These are phyloP conservation scores for Xylaria sp. DNA, from an alignment of 2,329 filamentous ascomycete species.

Conservation along the genomic window DNA sequence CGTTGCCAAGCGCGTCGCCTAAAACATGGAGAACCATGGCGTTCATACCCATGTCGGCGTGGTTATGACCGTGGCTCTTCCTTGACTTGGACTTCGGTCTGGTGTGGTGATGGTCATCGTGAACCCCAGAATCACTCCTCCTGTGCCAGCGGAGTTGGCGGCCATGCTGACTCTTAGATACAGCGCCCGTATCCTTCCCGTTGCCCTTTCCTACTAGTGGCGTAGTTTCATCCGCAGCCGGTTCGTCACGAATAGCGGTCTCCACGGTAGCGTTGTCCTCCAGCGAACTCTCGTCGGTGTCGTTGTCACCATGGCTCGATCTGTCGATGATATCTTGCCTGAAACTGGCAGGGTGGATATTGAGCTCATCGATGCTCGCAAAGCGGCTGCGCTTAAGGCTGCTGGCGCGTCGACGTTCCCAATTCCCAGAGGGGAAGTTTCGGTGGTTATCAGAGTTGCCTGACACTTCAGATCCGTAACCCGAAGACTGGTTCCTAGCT, in stretches of 20 bases:
- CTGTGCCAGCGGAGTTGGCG: constrained; percentile 45
- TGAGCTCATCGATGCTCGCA: constrained; percentile 76
- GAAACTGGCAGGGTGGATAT: constrained; percentile 89
- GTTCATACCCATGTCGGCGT: constrained; percentile 95
- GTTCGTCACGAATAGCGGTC: constrained; percentile 47
- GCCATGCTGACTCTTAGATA: constrained; percentile 46
- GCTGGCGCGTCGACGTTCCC: constrained; percentile 59
- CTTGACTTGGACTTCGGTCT: constrained; percentile 68
- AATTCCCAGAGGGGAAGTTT: constrained; percentile 52
- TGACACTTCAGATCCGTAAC: constrained; percentile 50
- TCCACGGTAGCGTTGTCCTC: constrained; percentile 61
- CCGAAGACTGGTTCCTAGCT: constrained; percentile 56
- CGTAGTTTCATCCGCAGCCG: constrained; percentile 52
- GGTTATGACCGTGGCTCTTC: constrained; percentile 75
- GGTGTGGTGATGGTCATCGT: constrained; percentile 82
- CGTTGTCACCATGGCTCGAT: constrained; percentile 65
- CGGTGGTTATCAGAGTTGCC: constrained; percentile 47
- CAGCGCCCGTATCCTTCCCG: constrained; percentile 47
- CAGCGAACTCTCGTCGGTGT: constrained; percentile 63
- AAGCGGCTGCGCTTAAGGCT: constrained; percentile 67
- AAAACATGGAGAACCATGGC: constrained; percentile 81
- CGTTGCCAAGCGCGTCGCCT: constrained; percentile 86
- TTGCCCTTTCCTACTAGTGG: constrained; percentile 51
- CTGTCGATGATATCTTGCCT: constrained; percentile 89
- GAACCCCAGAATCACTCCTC: constrained; percentile 65